Conservation (phyloP, 208 protist genomes). For the Trypanosoma scelopori region DNA sequence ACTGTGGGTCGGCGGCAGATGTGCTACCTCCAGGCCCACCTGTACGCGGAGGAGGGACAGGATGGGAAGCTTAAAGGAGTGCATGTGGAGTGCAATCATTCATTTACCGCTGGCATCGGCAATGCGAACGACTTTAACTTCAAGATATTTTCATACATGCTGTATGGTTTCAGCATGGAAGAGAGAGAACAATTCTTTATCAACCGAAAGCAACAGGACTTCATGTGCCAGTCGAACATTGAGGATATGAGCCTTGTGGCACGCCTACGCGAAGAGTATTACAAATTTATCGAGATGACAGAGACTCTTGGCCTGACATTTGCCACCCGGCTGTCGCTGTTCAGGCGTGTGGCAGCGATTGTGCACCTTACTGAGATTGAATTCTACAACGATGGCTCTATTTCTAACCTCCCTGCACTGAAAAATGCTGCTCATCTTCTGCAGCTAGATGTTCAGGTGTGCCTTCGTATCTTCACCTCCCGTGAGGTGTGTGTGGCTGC, state of each 20-base stretch:
- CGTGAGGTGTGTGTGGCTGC: slow-evolving; percentile 21
- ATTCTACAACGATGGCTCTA: slow-evolving; percentile 27
- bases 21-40: slow-evolving; percentile 14
- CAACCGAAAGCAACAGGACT: slow-evolving; percentile 27
- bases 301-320: slow-evolving; percentile 21
- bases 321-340: slow-evolving; percentile 9
- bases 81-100: slow-evolving; percentile 16
- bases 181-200: slow-evolving; percentile 27
- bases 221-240: slow-evolving; percentile 26
- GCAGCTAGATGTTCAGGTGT: slow-evolving; percentile 20
- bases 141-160: slow-evolving; percentile 30
- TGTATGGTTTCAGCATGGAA: slow-evolving; percentile 28
- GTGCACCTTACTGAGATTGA: slow-evolving; percentile 31
- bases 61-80: slow-evolving; percentile 2
- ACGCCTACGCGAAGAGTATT: slow-evolving; percentile 11
- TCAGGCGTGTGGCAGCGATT: slow-evolving; percentile 16
- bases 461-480: slow-evolving; percentile 18
- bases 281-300: slow-evolving; percentile 8
- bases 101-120: slow-evolving; percentile 15
- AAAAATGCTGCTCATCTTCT: slow-evolving; percentile 19
- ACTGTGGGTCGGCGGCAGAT: slow-evolving; percentile 14
- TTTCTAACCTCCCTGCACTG: slow-evolving; percentile 28
- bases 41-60: neutral
- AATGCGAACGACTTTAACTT: slow-evolving; percentile 24
- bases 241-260: slow-evolving; percentile 12